Evolutionary conservation across 768 basidiomycete genomes (phyloP), one percentile per base, ranked within the genome.

Genomic region (Roridomyces roridus): DNA sequence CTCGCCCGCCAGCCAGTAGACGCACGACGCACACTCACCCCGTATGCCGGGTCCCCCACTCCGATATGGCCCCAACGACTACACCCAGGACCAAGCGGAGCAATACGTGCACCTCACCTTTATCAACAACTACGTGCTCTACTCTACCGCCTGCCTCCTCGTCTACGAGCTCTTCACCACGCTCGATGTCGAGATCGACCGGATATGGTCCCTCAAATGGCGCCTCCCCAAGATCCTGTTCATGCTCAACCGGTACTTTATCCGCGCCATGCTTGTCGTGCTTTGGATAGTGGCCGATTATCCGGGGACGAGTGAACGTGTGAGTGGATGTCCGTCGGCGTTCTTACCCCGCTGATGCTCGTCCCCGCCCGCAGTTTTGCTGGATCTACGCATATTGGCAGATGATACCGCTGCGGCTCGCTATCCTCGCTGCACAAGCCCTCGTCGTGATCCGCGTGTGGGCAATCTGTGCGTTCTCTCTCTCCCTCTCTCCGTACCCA

Each of bases 181-280:
- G 6, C 55, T 62, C 37, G 60, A 62, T 39, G 60, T 53, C 31
- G 60, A 62, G 47, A 42, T 62, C 40, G 50, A 40, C 8, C 46
- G 40, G 4, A 28, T 62, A 3, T 62, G 60, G 60, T 37, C 55
- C 20, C 48, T 63, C 7, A 55, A 55, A 20, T 63, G 61, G 61
- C 52, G 61, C 6, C 40, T 55, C 1, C 61, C 61, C 6, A 63
- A 63, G 26, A 36, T 63, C 18, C 54, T 63, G 14, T 63, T 59
- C 49, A 51, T 63, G 40, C 56, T 63, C 44, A 63, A 63, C n/a
- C 57, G 57, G 20, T 63, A 63, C 47, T 24, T 59, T 18, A 58
- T 59, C 34, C 57, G 57, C 14, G 44, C 49, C 4, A 35, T 63
- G 15, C 34, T 63, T 1, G 40, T 63, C 57, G 23, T 25, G 6